Evolutionary conservation across 495 filamentous ascomycete species (phyloP).

Genomic region (Aspergillus sclerotiicarbonarius): DNA sequence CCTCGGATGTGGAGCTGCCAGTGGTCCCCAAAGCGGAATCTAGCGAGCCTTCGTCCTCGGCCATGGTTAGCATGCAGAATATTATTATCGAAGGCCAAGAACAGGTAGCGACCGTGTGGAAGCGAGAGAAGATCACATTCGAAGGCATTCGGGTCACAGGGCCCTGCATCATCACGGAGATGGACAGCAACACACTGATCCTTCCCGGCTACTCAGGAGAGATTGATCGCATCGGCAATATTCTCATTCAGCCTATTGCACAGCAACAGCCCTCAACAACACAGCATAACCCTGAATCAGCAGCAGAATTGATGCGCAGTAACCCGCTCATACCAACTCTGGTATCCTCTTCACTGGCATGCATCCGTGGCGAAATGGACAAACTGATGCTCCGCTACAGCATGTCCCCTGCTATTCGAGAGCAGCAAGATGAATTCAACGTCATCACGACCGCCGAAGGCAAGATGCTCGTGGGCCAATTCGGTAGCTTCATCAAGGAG

Average conservation of each 20-base stretch:
- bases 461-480: conserved; percentile 52
- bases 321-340: conserved; percentile 41
- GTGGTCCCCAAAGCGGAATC: conserved; percentile 26
- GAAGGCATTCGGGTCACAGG: conserved; percentile 37
- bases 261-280: not conserved
- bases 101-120: conserved; percentile 41
- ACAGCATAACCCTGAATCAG: conserved; percentile 22
- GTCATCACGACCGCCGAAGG: conserved; percentile 48
- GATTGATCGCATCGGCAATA: conserved; percentile 31
- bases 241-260: conserved; percentile 40
- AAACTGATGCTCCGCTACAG: conserved; percentile 50
- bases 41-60: conserved; percentile 28
- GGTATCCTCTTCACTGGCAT: conserved; percentile 39
- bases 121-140: conserved; percentile 39
- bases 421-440: conserved; percentile 54
- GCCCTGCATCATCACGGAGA: conserved; percentile 49
- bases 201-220: conserved; percentile 35
- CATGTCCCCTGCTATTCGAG: conserved; percentile 51
- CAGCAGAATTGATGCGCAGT: conserved; percentile 32
- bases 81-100: conserved; percentile 41
- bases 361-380: conserved; percentile 51
- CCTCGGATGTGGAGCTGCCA: conserved; percentile 36
- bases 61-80: conserved; percentile 29
- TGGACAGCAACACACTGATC: conserved; percentile 52
- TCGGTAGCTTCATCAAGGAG: conserved; percentile 50